These are phyloP conservation scores for Artemisia annua DNA, from an alignment of 129 eudicot genomes.

Conservation along the genomic window DNA sequence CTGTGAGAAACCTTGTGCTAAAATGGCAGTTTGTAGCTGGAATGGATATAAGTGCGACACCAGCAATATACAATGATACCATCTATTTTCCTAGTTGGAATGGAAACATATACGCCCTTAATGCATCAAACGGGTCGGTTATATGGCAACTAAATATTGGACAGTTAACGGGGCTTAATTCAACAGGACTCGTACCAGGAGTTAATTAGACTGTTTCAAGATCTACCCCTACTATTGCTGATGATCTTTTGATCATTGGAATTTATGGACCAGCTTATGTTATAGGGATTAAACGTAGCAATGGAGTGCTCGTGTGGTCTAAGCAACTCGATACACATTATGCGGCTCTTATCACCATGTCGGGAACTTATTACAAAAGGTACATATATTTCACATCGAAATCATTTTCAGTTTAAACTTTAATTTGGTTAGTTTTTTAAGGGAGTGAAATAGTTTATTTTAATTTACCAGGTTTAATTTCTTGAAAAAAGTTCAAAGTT, in stretches of 20 bases:
- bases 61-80: constrained; percentile 43
- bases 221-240: constrained; percentile 53
- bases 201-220: constrained; percentile 42
- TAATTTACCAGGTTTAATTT: too few species aligned
- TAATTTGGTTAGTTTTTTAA: not conserved
- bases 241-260: constrained; percentile 43
- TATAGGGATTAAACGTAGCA: constrained; percentile 44
- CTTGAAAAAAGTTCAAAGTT: constrained; percentile 3
- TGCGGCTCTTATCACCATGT: constrained; percentile 45
- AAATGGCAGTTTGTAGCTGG: constrained; percentile 61
- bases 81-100: constrained; percentile 69
- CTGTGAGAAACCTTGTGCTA: constrained; percentile 36
- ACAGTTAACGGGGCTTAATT: constrained; percentile 47
- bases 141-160: constrained; percentile 53
- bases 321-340: constrained; percentile 48
- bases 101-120: constrained; percentile 63
- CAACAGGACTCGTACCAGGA: constrained; percentile 1
- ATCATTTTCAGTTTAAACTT: not conserved
- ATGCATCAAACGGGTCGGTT: constrained; percentile 44
- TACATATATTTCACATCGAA: constrained; percentile 3
- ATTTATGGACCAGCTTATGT: constrained; percentile 62
- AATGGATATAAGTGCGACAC: constrained; percentile 55
- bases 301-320: constrained; percentile 55
- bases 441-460: too few species aligned
- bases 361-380: constrained; percentile 56